phyloP scores from a whole-genome alignment of 2,329 filamentous ascomycete genomes.

The Tothia fuscella region DNA sequence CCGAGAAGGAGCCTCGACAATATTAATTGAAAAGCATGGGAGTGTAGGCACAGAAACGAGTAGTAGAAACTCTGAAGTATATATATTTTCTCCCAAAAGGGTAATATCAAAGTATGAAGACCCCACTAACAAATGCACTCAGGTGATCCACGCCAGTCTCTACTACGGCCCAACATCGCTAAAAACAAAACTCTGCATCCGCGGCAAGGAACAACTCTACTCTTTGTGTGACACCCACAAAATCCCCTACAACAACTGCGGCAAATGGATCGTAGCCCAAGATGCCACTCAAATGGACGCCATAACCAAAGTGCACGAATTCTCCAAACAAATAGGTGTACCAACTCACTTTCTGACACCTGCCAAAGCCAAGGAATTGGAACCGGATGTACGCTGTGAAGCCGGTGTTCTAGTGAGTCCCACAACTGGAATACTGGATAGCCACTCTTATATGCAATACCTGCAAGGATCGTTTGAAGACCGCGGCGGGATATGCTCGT shows the following conservation, averaged over 20 bases:
- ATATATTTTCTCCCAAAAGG: no score
- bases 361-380: conserved; percentile 49
- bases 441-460: conserved; percentile 70
- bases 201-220: conserved; percentile 68
- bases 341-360: conserved; percentile 58
- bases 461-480: conserved; percentile 69
- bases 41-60: conserved; percentile 75
- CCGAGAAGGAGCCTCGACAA: conserved; percentile 48
- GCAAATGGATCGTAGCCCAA: conserved; percentile 95
- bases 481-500: conserved; percentile 59
- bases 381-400: conserved; percentile 64
- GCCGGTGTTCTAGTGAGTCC: conserved; percentile 71
- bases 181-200: conserved; percentile 74
- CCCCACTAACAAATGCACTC: background rate
- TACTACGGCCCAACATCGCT: conserved; percentile 71
- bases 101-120: background rate
- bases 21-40: conserved; percentile 70
- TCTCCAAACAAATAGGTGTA: conserved; percentile 45
- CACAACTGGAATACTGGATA: conserved; percentile 83
- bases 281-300: conserved; percentile 55
- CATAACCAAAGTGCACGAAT: conserved; percentile 43
- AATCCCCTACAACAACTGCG: conserved; percentile 62
- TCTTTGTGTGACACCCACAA: conserved; percentile 54
- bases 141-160: conserved; percentile 88
- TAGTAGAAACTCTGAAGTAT: conserved; percentile 77